Evolutionary conservation across 371 early-diverging fungal genomes (phyloP), one percentile per base, ranked within the genome.

Genomic region (Apophysomyces sp.): DNA sequence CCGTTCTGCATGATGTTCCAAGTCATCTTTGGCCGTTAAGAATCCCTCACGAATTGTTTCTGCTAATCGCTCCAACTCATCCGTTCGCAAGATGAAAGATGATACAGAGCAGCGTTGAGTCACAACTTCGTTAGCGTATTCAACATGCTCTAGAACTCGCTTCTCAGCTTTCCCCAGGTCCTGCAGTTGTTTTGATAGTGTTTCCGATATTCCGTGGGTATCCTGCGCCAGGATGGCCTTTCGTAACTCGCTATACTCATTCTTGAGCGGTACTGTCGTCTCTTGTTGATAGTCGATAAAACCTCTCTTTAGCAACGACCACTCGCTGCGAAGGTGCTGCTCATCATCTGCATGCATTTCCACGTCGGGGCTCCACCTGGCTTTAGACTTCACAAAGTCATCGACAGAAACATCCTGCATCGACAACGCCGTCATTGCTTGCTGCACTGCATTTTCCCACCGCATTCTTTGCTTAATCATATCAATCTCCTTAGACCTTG

Each of bases 11-110:
- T 29, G 51, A 18, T 18, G 26, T 13, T 52, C 44, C 4, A 54
- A 26, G 1, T 57, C 49, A 6, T 52, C 58, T 32, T 61, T 40
- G 29, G 34, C 53, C 12, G 66, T 26, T 18, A 72, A 24, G 21
- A 77, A 64, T 6, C 61, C 58, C 26, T 78, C 78, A 21, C 73
- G 31, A 16, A 78, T 73, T 0, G 31, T 36, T n/a, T 74, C 73
- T 1, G 76, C 76, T 13, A 54, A 21, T 5, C 66, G 65, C 31
- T 75, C 78, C 26, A 78, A 55, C 4, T 71, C 55, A 18, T 55
- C 52, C 3, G 68, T 44, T 21, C 59, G 57, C 1, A 31, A 26
- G 11, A 75, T 34, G 26, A 78, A 71, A 0, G 30, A 61, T 1
- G 61, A 49, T 0, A 75, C 58, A 13, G 65, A 57, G 24, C 69